phyloP scores from a whole-genome alignment of 768 basidiomycete genomes.

The Tubosaeta sp. region DNA sequence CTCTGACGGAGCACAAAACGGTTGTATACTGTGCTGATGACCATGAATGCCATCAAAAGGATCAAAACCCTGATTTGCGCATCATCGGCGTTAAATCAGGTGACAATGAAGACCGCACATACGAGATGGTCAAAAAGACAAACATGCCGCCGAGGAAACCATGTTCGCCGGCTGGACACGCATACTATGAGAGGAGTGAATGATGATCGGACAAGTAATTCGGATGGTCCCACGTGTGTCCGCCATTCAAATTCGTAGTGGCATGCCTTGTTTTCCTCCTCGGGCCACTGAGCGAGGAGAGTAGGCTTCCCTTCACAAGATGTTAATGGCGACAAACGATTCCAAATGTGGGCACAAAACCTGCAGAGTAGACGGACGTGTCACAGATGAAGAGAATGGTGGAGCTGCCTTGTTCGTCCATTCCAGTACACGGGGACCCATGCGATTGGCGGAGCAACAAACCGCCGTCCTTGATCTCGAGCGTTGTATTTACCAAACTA shows the following conservation, averaged over 20 bases:
- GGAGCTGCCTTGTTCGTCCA: slow-evolving; percentile 51
- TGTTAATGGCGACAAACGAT: not conserved
- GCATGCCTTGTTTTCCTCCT: slow-evolving; percentile 62
- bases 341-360: slow-evolving; percentile 20
- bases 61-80: slow-evolving; percentile 43
- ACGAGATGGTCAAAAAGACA: slow-evolving; percentile 57
- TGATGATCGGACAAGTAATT: not conserved
- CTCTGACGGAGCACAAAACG: slow-evolving; percentile 67
- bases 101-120: slow-evolving; percentile 25
- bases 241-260: slow-evolving; percentile 82
- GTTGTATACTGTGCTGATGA: slow-evolving; percentile 72
- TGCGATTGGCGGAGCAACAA: slow-evolving; percentile 54
- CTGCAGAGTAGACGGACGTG: slow-evolving; percentile 51
- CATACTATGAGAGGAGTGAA: slow-evolving; percentile 41
- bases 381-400: slow-evolving; percentile 79
- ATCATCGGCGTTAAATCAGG: not conserved
- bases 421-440: slow-evolving; percentile 62
- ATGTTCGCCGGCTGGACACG: slow-evolving; percentile 65
- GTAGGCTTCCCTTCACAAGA: slow-evolving; percentile 38
- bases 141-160: slow-evolving; percentile 49
- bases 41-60: slow-evolving; percentile 59
- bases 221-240: slow-evolving; percentile 57
- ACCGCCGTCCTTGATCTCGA: slow-evolving; percentile 48
- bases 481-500: slow-evolving; percentile 52
- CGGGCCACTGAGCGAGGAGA: slow-evolving; percentile 63